Evolutionary conservation across 257 asterid genomes (phyloP), one percentile per base, ranked within the genome.

Genomic region (Scutellaria barbata): DNA sequence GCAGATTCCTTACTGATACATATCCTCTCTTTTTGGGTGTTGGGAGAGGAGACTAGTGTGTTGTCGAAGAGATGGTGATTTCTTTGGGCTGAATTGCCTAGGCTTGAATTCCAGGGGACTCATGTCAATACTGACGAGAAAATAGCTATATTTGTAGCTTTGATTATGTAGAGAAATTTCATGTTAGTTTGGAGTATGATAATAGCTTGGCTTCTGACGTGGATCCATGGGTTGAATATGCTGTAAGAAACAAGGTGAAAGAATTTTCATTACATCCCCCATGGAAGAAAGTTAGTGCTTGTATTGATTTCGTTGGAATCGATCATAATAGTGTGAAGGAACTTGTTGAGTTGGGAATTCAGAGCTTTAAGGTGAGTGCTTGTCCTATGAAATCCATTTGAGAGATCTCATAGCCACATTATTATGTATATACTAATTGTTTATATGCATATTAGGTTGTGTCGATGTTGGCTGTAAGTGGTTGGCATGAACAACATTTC

Each of bases 61-160:
- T 50, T 67, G 69, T 74, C 79, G 8, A 66, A 22, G 37, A 65
- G 67, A 54, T 65, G 67, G 67, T 25, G n/a, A 25, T 74, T 40
- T 55, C 25, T 65, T 2, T 74, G 79, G 74, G 58, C 74, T 6
- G 47, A 53, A 6, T 17, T 45, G 55, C 55, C 74, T 3, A 37
- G 5, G 35, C 62, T 74, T 42, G 13, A 10, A 39, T 51, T 72
- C 37, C n/a, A n/a, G n/a, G n/a, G n/a, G n/a, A n/a, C n/a, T n/a
- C n/a, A n/a, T n/a, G n/a, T n/a, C n/a, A n/a, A n/a, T n/a, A n/a
- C n/a, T n/a, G n/a, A n/a, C n/a, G n/a, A n/a, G n/a, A n/a, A n/a
- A n/a, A n/a, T n/a, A n/a, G n/a, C n/a, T n/a, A n/a, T n/a, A n/a
- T n/a, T n/a, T n/a, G n/a, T n/a, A n/a, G n/a, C n/a, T n/a, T n/a